These are phyloP conservation scores for Caryopteris hybrid DNA, from an alignment of 305 asterid species.

Conservation along the genomic window DNA sequence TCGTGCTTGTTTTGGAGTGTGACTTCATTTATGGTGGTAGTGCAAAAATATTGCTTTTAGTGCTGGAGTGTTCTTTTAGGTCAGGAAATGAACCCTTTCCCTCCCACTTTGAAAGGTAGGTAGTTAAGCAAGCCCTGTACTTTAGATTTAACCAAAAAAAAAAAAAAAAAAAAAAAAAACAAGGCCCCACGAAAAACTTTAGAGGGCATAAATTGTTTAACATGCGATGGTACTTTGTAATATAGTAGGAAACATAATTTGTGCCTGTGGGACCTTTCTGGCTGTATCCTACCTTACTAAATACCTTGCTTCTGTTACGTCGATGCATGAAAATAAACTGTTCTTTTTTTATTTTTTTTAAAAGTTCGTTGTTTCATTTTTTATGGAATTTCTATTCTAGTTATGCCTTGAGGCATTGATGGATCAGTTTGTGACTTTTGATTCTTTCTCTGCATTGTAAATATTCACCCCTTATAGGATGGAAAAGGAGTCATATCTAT, in stretches of 20 bases:
- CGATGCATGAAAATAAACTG: conserved; percentile 1
- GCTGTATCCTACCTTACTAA: not conserved
- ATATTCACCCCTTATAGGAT: not conserved
- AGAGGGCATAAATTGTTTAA: not conserved
- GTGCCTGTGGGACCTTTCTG: conserved; percentile 10
- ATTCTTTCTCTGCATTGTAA: not conserved
- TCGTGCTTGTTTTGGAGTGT: not conserved
- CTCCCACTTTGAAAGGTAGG: not conserved
- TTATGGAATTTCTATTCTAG: not conserved
- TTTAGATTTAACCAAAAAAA: not conserved
- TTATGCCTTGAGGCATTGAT: not conserved
- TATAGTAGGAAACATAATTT: conserved; percentile 2
- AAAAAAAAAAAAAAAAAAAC: conserved; percentile 8
- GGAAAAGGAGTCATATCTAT: conserved; percentile 3
- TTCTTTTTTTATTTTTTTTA: not conserved
- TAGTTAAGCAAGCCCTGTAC: not conserved
- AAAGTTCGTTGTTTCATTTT: not conserved
- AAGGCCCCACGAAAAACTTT: too few species aligned
- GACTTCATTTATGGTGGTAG: not conserved
- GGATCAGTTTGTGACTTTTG: conserved; percentile 8
- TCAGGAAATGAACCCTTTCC: too few species aligned
- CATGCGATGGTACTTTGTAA: not conserved
- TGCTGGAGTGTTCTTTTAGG: too few species aligned
- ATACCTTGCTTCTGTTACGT: not conserved
- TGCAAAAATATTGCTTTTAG: too few species aligned